Conservation (phyloP, 2,329 filamentous ascomycete species). For the Chaetomium sp. region DNA sequence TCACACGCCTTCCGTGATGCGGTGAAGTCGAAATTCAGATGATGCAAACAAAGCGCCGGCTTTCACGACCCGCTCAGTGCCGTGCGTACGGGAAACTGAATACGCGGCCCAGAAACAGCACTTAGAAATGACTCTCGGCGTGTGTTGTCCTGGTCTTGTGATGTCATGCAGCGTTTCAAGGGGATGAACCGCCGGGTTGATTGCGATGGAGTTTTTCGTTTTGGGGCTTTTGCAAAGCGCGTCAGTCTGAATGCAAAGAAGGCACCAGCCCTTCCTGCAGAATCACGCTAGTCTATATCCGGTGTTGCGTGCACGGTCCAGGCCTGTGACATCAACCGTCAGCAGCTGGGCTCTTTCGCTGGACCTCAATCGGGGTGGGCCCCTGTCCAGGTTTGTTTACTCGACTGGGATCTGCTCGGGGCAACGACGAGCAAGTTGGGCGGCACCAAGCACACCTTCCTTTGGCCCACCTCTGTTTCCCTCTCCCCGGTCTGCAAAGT, state of each 20-base stretch:
- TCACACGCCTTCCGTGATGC: no score
- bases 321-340: slow-evolving; percentile 12
- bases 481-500: background rate
- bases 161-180: background rate
- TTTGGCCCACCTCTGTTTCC: background rate
- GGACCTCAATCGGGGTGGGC: background rate
- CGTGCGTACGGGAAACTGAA: no score
- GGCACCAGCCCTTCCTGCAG: background rate
- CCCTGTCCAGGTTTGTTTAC: slow-evolving; percentile 22
- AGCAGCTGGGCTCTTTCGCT: background rate
- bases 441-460: background rate
- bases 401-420: slow-evolving; percentile 15
- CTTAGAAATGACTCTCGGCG: no score
- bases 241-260: slow-evolving; percentile 1
- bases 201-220: background rate
- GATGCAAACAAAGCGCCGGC: no score
- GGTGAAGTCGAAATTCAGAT: no score
- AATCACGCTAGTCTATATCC: background rate
- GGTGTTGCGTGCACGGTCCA: slow-evolving; percentile 14
- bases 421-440: slow-evolving; percentile 17
- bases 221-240: background rate
- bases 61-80: no score
- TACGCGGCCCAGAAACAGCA: no score
- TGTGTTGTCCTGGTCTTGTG: no score
- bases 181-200: background rate